These are phyloP conservation scores for Yamadazyma conglobata DNA, from an alignment of 1,139 yeast genomes.

Conservation along the genomic window DNA sequence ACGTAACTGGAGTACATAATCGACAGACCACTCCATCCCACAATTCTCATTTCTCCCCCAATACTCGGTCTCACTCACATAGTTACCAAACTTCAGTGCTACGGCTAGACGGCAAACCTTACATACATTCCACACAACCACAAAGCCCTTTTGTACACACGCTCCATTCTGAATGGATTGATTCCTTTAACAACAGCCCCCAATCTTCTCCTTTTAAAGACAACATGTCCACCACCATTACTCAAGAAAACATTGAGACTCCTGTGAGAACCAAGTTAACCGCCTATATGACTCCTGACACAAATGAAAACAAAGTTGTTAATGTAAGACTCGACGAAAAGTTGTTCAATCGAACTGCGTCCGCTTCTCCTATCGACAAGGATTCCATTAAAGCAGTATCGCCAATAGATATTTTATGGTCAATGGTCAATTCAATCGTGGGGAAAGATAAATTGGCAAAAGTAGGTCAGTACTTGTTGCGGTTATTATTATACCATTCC, in stretches of 20 bases:
- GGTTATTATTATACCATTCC: conserved; percentile 51
- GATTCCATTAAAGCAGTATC: conserved; percentile 11
- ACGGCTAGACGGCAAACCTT: no score
- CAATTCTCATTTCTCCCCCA: not conserved
- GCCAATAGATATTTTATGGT: conserved; percentile 45
- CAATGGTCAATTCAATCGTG: conserved; percentile 48
- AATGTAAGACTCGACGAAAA: conserved; percentile 11
- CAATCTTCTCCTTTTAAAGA: conserved; percentile 22
- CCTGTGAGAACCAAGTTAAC: conserved; percentile 18
- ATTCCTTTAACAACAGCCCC: conserved; percentile 26
- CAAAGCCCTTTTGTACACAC: conserved; percentile 21
- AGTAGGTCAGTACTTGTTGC: conserved; percentile 54
- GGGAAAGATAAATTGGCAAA: conserved; percentile 75
- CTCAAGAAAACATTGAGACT: conserved; percentile 19
- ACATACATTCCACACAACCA: conserved; percentile 10
- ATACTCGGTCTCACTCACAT: not conserved
- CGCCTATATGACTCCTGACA: conserved; percentile 24
- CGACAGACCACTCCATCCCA: not conserved
- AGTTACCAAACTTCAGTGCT: not conserved
- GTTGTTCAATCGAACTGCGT: conserved; percentile 9
- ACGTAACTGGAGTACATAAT: not conserved
- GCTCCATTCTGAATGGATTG: conserved; percentile 38
- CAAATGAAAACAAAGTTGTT: conserved; percentile 16
- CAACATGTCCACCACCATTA: conserved; percentile 13
- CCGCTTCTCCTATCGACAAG: conserved; percentile 7